Evolutionary conservation across 1,139 yeast genomes (phyloP).

Genomic region (Saccharomyces uvarum): DNA sequence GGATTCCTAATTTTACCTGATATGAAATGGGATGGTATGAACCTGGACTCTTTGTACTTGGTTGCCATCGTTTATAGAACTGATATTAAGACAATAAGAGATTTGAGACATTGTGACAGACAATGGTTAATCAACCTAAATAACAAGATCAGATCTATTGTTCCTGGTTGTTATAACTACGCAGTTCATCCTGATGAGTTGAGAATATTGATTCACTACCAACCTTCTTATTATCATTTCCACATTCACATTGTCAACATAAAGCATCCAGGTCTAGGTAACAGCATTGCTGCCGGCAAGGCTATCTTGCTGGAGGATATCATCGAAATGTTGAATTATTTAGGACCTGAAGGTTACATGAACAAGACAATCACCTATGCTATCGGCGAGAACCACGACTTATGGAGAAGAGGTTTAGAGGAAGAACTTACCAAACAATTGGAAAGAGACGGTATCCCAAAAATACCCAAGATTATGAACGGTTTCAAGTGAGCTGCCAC

Average conservation of each 20-base stretch:
- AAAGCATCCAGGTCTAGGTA: slow-evolving; percentile 64
- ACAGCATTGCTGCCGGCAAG: slow-evolving; percentile 67
- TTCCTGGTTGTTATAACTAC: slow-evolving; percentile 41
- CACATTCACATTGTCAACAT: slow-evolving; percentile 83
- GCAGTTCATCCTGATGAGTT: slow-evolving; percentile 37
- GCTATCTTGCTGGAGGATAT: slow-evolving; percentile 78
- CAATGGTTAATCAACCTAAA: slow-evolving; percentile 46
- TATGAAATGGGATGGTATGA: slow-evolving; percentile 89
- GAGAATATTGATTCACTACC: slow-evolving; percentile 78
- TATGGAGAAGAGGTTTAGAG: slow-evolving; percentile 45
- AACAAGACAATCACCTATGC: slow-evolving; percentile 47
- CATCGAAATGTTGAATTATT: slow-evolving; percentile 55
- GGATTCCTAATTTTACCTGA: slow-evolving; percentile 67
- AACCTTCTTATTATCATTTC: slow-evolving; percentile 93
- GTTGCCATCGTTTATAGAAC: slow-evolving; percentile 66
- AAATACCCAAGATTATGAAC: slow-evolving; percentile 11
- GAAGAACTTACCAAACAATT: slow-evolving; percentile 22
- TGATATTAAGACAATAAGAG: slow-evolving; percentile 70
- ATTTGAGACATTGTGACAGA: slow-evolving; percentile 52
- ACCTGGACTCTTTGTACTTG: slow-evolving; percentile 62
- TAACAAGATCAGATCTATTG: slow-evolving; percentile 39
- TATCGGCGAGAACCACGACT: slow-evolving; percentile 67
- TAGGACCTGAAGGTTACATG: slow-evolving; percentile 46
- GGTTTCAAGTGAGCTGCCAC: slow-evolving; percentile 1
- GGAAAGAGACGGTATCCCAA: slow-evolving; percentile 25